Base-by-base conservation (phyloP, 2,329 filamentous ascomycete species). In the Sclerotinia borealis region DNA sequence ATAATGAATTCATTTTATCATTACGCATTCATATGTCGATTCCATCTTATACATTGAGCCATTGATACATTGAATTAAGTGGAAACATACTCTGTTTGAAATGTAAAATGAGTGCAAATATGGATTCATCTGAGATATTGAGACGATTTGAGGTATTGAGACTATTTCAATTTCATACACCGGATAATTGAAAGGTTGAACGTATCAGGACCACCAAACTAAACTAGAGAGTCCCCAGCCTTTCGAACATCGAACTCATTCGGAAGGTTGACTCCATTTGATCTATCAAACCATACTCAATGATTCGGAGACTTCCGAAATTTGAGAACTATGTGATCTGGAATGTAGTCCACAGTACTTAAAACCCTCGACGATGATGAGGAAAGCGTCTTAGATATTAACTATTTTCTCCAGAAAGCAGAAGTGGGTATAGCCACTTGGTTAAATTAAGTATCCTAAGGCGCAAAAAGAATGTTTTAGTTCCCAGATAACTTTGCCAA, bases 401-500 rank as follows among this genome's bases (percentile, higher is more conserved):
- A 17, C 13, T 25, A 5, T 45, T 34, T 56, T 25, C 34, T 8
- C 27, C 3, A 25, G 54, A 34, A 22, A 29, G 47, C 13, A 37
- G 8, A 37, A 37, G 19, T 17, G 10, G n/a, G 22, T 27, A 49
- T 45, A 34, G 39, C 10, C 8, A n/a, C 34, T 59, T 29, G 13
- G 8, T 34, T 39, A 25, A 25, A 11, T 7, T 34, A 8, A 19
- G 27, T 11, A 45, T 58, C 7, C 8, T 19, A 47, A 19, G 15
- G 39, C 29, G 13, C 39, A 6, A 25, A 22, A 27, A 22, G 37
- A 36, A 36, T 0, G 15, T 13, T 11, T 49, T 10, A 59, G 17
- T 59, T 50, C 22, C 43, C 43, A 15, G 43, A 13, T 37, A 22
- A 22, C 39, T 64, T 62, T 37, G 67, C 56, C 73, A 90, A 75